Percentiles rank a stretch among this genome's conserved stretches.
Evolutionary conservation across 495 filamentous ascomycete species (phyloP).

Genomic region (Penicillium pulvis): DNA sequence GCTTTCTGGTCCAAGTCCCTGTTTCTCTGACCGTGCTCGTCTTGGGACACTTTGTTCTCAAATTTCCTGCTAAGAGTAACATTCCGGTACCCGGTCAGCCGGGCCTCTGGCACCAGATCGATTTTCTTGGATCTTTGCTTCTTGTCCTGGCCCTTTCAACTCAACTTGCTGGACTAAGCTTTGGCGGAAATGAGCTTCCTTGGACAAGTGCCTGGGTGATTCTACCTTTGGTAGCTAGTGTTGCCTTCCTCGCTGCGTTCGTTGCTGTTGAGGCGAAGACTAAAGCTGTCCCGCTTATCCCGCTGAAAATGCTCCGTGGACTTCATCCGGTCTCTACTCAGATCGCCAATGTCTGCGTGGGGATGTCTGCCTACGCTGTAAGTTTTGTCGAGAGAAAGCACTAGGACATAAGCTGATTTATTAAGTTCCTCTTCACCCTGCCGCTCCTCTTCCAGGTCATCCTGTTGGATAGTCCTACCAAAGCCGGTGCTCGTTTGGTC

Average conservation of each 20-base stretch:
- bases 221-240: constrained; percentile 51
- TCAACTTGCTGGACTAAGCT: constrained; percentile 60
- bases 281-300: constrained; percentile 61
- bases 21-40: constrained; percentile 55
- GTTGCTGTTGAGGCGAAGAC: constrained; percentile 58
- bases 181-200: constrained; percentile 63
- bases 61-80: constrained; percentile 33
- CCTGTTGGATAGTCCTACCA: constrained; percentile 60
- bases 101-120: constrained; percentile 57
- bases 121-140: constrained; percentile 55
- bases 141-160: constrained; percentile 59
- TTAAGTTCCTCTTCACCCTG: constrained; percentile 65
- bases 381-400: constrained; percentile 25
- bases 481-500: constrained; percentile 58
- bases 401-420: neutral
- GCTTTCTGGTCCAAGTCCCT: constrained; percentile 45
- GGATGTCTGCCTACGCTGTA: constrained; percentile 65
- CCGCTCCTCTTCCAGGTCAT: constrained; percentile 67
- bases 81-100: constrained; percentile 25
- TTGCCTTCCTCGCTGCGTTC: constrained; percentile 51
- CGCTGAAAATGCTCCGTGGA: constrained; percentile 57
- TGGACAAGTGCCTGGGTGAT: constrained; percentile 61
- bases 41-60: constrained; percentile 55
- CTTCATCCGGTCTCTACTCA: constrained; percentile 54
- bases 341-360: constrained; percentile 62